Percentiles rank a stretch among this genome's conserved stretches.
These are phyloP conservation scores for Stramenopiles sp. DNA, from an alignment of 352 stramenopile genomes.

Conservation along the genomic window DNA sequence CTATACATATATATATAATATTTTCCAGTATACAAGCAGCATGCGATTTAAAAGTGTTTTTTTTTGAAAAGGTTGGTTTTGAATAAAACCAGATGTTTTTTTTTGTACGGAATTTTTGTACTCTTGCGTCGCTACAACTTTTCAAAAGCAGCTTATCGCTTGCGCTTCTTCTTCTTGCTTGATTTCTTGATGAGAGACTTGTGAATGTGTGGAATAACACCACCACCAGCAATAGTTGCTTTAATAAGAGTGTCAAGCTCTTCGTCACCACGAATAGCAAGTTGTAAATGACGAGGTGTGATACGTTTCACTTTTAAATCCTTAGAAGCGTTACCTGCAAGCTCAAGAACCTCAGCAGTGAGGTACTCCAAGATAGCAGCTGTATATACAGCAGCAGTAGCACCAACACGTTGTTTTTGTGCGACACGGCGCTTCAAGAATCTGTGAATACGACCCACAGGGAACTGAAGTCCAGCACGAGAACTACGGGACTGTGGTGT, in stretches of 20 bases:
- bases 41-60: too few relatives aligned
- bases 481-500: constrained; percentile 84
- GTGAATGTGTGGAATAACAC: constrained; percentile 99
- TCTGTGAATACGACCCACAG: constrained; percentile 92
- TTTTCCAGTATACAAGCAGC: too few relatives aligned
- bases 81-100: too few relatives aligned
- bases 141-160: too few relatives aligned
- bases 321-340: constrained; percentile 84
- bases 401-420: constrained; percentile 86
- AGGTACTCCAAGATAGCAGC: constrained; percentile 99
- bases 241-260: constrained; percentile 98
- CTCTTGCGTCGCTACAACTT: too few relatives aligned
- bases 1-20: too few relatives aligned
- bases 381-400: constrained; percentile 94
- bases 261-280: constrained; percentile 96
- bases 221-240: constrained; percentile 94
- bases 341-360: constrained; percentile 93
- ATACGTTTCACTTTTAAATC: constrained; percentile 90
- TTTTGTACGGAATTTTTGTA: too few relatives aligned
- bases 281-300: constrained; percentile 89
- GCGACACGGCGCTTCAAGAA: constrained; percentile 95
- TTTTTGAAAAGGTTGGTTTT: too few relatives aligned
- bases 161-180: constrained; percentile 11
- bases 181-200: constrained; percentile 97
- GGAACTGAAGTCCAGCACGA: constrained; percentile 92